These are phyloP conservation scores for Schizonepeta tenuifolia DNA, from an alignment of 257 asterid species.

Conservation along the genomic window DNA sequence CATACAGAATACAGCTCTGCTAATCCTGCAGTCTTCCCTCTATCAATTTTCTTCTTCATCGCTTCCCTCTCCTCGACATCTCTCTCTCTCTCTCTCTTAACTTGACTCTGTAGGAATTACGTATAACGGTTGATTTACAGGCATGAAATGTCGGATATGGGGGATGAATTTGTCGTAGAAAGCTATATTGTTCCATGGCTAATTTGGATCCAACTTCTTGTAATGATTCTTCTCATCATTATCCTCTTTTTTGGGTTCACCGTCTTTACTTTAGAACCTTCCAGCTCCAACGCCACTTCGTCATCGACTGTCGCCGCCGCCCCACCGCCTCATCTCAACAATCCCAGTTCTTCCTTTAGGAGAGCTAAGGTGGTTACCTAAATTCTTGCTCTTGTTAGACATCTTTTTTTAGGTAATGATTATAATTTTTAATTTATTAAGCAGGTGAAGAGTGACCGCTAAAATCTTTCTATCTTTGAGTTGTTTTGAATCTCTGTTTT, in stretches of 20 bases:
- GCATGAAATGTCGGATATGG: constrained; percentile 59
- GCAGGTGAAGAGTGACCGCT: neutral
- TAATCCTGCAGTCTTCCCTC: neutral
- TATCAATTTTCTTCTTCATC: constrained; percentile 23
- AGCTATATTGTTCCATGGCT: constrained; percentile 71
- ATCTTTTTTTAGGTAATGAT: neutral
- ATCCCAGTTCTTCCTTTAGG: constrained; percentile 41
- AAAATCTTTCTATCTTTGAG: neutral
- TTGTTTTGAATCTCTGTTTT: neutral
- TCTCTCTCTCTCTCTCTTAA: neutral
- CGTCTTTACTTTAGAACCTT: constrained; percentile 46
- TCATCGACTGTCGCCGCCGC: constrained; percentile 36
- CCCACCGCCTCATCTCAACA: constrained; percentile 34
- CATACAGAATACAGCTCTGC: neutral
- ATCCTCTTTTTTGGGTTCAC: constrained; percentile 61
- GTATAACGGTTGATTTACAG: neutral
- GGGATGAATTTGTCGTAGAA: constrained; percentile 64
- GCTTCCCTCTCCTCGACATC: neutral
- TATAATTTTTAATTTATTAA: neutral
- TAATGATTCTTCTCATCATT: constrained; percentile 65
- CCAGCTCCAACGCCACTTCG: constrained; percentile 43
- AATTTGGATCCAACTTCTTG: constrained; percentile 73
- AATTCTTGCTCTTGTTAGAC: neutral
- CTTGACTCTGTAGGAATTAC: constrained; percentile 14
- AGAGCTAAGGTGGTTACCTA: constrained; percentile 43